A percentile compares a stretch with the other conserved stretches of the same genome.
Evolutionary conservation across 345 rosid genomes (phyloP).

Genomic region (Eucalyptus rudis): DNA sequence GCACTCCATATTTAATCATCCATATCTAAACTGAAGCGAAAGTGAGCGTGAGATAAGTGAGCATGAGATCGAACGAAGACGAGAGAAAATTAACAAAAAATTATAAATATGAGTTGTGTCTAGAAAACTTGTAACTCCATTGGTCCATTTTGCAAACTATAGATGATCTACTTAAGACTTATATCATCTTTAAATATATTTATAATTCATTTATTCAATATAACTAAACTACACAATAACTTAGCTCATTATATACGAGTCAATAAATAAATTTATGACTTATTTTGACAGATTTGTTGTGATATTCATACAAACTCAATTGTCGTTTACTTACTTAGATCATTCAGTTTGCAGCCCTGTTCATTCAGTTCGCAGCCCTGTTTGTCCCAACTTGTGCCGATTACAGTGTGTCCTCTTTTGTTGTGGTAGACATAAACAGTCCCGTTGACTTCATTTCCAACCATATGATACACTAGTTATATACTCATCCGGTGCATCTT

Average conservation of each 20-base stretch:
- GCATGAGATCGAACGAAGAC: accelerated
- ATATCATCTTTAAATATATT: no score
- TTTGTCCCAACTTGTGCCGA: accelerated
- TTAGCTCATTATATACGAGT: accelerated
- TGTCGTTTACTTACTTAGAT: accelerated
- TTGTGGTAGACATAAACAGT: accelerated
- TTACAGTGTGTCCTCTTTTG: accelerated
- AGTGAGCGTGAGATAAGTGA: no score
- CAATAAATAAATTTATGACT: no score
- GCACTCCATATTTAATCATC: no score
- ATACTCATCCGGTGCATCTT: accelerated
- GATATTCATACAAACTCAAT: accelerated
- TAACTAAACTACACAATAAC: no score
- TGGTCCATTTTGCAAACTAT: no score
- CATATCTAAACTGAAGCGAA: no score
- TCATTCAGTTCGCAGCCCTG: accelerated
- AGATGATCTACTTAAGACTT: no score
- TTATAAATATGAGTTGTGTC: accelerated
- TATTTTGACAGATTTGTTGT: accelerated
- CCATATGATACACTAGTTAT: background rate
- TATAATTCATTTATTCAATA: no score
- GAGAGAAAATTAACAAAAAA: accelerated
- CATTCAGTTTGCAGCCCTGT: accelerated
- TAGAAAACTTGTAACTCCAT: no score
- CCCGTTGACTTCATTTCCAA: accelerated